Conservation (phyloP, 2,329 filamentous ascomycete genomes). For the Sphaerulina musiva region DNA sequence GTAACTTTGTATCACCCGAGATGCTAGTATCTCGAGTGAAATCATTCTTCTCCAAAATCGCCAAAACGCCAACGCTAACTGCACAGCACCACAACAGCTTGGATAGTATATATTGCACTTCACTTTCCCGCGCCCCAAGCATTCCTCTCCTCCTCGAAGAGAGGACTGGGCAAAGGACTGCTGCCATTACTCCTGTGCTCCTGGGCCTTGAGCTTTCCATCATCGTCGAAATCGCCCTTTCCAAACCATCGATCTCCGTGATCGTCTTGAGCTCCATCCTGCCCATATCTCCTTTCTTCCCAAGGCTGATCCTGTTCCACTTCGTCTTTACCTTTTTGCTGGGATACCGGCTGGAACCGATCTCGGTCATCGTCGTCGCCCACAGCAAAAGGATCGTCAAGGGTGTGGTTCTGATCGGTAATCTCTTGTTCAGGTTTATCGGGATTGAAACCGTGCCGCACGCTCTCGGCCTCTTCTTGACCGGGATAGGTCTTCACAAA, state of each 20-base stretch:
- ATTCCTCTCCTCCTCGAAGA: constrained; percentile 28
- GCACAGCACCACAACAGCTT: not conserved
- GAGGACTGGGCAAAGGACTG: constrained; percentile 15
- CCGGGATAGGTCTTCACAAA: constrained; percentile 49
- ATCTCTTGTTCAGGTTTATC: constrained; percentile 41
- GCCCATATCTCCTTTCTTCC: constrained; percentile 25
- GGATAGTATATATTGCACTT: not conserved
- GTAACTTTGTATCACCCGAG: too few relatives aligned
- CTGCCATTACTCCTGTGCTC: constrained; percentile 10
- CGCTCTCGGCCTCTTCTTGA: constrained; percentile 42
- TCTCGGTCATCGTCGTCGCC: constrained; percentile 36
- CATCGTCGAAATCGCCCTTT: constrained; percentile 21
- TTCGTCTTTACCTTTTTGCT: constrained; percentile 24
- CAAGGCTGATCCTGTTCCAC: constrained; percentile 28
- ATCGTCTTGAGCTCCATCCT: constrained; percentile 5
- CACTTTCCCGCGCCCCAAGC: constrained; percentile 19
- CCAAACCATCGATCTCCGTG: constrained; percentile 17
- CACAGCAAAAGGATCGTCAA: constrained; percentile 40
- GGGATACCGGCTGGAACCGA: constrained; percentile 20
- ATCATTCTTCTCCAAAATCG: not conserved
- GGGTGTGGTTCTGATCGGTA: constrained; percentile 38
- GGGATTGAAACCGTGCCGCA: constrained; percentile 51
- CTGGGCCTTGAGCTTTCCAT: constrained; percentile 3
- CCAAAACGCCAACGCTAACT: not conserved
- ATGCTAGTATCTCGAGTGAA: not conserved